Base-by-base conservation (phyloP, 1,139 yeast species). In the Torulaspora globosa region DNA sequence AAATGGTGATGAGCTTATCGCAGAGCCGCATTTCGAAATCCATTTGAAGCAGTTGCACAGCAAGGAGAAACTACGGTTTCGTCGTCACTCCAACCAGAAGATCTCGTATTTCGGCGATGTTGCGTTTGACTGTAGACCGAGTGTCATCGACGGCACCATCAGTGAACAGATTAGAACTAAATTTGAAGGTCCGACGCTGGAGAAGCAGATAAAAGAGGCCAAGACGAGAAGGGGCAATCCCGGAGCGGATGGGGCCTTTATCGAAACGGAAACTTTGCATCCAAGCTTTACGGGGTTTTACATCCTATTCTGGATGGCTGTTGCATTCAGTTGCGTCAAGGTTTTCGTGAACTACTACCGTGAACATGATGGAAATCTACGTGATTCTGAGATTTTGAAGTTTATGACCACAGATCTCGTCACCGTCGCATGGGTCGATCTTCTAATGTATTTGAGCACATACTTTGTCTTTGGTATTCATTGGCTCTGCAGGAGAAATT, bases 361-460 rank as follows among this genome's bases (percentile, higher is more conserved):
- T 11, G 57, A 57, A n/a, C 52, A 66, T 37, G 65, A 70, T 5
- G 59, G 64, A n/a, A 57, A 70, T 16, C 65, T 70, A 43, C 59
- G 70, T 36, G 70, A 78, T 23, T 73, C 79, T 39, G 77, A 79
- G 26, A 75, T 86, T 26, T 65, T 82, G 64, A 54, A 57, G n/a
- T 57, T 59, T 30, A 55, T 88, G 65, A 58, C 70, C 5, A 70
- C 72, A 27, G 90, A 86, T 54, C 44, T 87, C 16, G 52, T 76
- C 48, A 75, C 76, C 53, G 81, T 88, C 24, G 95, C 79, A 0
- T 53, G 82, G 18, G 79, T 86, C 1, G 96, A 88, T 62, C 65
- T 80, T 34, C 64, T 64, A 36, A 84, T 88, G 92, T 88, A 87
- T 59, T 55, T 82, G 26, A 60, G 78, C 14, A 75, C 78, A 29